A percentile compares a stretch with the other conserved stretches of the same genome.
These are phyloP conservation scores for Penicillium sp. DNA, from an alignment of 2,329 filamentous ascomycete genomes.

Conservation along the genomic window DNA sequence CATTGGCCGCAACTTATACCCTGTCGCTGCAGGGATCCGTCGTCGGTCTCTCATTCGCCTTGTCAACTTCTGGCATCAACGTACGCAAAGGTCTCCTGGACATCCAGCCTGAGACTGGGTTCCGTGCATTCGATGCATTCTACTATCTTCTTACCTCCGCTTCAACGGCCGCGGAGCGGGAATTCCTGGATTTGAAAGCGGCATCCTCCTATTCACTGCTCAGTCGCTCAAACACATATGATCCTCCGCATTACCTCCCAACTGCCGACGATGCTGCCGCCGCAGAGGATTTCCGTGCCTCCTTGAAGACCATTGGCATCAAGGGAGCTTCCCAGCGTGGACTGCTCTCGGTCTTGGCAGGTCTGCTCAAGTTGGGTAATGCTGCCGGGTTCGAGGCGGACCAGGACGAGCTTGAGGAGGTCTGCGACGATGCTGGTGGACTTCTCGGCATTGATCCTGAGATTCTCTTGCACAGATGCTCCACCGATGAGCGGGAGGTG, in stretches of 20 bases:
- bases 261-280: constrained; percentile 90
- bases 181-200: constrained; percentile 79
- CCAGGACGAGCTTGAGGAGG: constrained; percentile 77
- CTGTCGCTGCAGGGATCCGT: constrained; percentile 79
- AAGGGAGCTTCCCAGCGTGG: constrained; percentile 81
- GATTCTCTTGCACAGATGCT: constrained; percentile 73
- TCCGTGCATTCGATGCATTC: constrained; percentile 94
- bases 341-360: constrained; percentile 82
- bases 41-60: constrained; percentile 70
- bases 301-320: constrained; percentile 89
- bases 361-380: constrained; percentile 87
- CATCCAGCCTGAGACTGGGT: constrained; percentile 76
- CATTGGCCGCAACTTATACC: constrained; percentile 77
- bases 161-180: constrained; percentile 82
- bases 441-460: constrained; percentile 86
- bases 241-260: constrained; percentile 82
- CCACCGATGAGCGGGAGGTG: constrained; percentile 78
- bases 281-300: constrained; percentile 86
- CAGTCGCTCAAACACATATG: constrained; percentile 79
- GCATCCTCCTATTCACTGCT: constrained; percentile 77
- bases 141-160: constrained; percentile 95
- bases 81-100: constrained; percentile 76
- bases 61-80: constrained; percentile 87
- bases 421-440: constrained; percentile 86
- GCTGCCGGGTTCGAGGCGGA: constrained; percentile 83